phyloP scores from a whole-genome alignment of 1,284 basidiomycete species.

The Melanopsichium pennsylvanicum region DNA sequence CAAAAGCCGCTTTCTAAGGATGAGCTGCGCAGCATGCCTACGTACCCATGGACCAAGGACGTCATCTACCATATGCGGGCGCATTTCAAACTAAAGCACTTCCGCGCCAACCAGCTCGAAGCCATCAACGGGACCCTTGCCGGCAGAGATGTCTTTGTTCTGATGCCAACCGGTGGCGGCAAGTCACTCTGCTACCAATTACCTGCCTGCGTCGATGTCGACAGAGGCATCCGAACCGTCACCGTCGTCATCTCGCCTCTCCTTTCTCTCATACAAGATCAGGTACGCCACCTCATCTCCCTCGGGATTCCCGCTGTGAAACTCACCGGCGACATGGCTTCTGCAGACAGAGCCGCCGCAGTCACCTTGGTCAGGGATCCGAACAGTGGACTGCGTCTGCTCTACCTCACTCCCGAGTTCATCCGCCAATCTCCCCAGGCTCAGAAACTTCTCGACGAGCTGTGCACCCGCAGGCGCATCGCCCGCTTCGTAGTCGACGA shows the following conservation, averaged over 20 bases:
- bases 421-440: conserved; percentile 64
- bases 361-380: conserved; percentile 68
- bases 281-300: conserved; percentile 76
- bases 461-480: conserved; percentile 73
- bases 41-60: conserved; percentile 71
- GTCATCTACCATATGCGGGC: conserved; percentile 73
- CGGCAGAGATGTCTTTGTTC: conserved; percentile 87
- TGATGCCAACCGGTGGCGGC: conserved; percentile 97
- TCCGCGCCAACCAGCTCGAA: conserved; percentile 85
- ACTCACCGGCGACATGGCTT: conserved; percentile 73
- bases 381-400: conserved; percentile 70
- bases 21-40: conserved; percentile 3
- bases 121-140: conserved; percentile 82
- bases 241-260: conserved; percentile 92
- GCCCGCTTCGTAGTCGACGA: conserved; percentile 95
- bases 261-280: conserved; percentile 88
- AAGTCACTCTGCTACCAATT: conserved; percentile 76
- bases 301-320: conserved; percentile 78
- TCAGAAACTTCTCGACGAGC: conserved; percentile 72
- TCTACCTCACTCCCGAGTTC: conserved; percentile 95
- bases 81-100: conserved; percentile 76
- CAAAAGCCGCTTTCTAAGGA: conserved; percentile 10
- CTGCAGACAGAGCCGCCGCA: conserved; percentile 66
- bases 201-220: conserved; percentile 81
- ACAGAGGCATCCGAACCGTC: conserved; percentile 77